Conservation (phyloP, 1,284 basidiomycete genomes). For the Salmacisia buchloeana region DNA sequence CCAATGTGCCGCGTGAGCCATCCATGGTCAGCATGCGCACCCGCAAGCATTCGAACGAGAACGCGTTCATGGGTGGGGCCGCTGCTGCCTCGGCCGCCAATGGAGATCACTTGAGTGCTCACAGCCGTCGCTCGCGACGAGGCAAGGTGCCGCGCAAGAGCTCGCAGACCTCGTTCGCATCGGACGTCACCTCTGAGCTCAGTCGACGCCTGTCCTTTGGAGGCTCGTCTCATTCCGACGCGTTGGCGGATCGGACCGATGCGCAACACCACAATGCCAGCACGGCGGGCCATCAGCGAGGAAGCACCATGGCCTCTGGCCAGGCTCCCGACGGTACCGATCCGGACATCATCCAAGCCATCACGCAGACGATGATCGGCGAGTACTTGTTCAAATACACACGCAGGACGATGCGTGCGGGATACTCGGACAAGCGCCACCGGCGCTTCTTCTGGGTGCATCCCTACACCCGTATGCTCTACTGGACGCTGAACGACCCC, state of each 20-base stretch:
- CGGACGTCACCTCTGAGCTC: conserved; percentile 38
- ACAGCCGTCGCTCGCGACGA: background rate
- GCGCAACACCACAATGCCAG: background rate
- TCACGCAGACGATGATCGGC: conserved; percentile 99
- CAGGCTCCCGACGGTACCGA: conserved; percentile 31
- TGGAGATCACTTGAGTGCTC: background rate
- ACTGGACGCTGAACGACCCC: conserved; percentile 94
- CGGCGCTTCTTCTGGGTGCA: conserved; percentile 99
- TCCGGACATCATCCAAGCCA: conserved; percentile 66
- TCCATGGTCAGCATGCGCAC: conserved; percentile 13
- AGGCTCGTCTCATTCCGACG: conserved; percentile 19
- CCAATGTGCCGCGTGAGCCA: background rate
- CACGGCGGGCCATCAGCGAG: background rate
- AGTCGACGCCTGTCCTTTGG: conserved; percentile 33
- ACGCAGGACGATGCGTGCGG: conserved; percentile 72
- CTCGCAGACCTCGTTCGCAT: conserved; percentile 29
- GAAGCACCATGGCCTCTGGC: conserved; percentile 4
- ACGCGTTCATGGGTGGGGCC: background rate
- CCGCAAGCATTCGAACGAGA: conserved; percentile 27
- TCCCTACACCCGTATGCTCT: conserved; percentile 94
- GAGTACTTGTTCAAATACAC: conserved; percentile 99
- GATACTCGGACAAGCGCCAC: conserved; percentile 83
- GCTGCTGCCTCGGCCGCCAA: background rate
- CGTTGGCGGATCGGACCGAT: background rate
- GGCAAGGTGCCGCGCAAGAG: conserved; percentile 5